phyloP scores from a whole-genome alignment of 1,284 basidiomycete genomes.

The Austropuccinia psidii region DNA sequence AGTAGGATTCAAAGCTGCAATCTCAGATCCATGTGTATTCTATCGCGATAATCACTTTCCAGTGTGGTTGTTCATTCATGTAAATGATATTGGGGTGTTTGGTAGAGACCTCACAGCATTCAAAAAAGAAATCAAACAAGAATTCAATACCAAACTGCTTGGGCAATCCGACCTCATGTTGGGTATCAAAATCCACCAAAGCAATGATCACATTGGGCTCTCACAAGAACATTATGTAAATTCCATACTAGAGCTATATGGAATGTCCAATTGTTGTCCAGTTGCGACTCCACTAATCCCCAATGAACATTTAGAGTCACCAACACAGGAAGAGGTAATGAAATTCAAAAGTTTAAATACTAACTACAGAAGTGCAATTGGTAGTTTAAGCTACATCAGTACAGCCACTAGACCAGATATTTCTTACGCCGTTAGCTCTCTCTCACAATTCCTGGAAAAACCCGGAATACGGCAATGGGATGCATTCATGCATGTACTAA shows the following conservation, averaged over 20 bases:
- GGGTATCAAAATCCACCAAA: conserved; percentile 14
- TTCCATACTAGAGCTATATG: not conserved
- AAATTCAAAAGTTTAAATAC: not conserved
- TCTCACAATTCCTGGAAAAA: conserved; percentile 30
- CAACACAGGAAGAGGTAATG: conserved; percentile 16
- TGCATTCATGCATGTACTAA: conserved; percentile 15
- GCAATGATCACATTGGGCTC: not conserved
- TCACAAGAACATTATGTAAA: conserved; percentile 18
- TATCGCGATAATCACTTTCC: too few species aligned
- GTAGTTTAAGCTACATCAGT: conserved; percentile 6
- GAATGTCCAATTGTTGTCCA: conserved; percentile 2
- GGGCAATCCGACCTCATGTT: conserved; percentile 7
- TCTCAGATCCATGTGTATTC: not conserved
- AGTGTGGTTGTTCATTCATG: not conserved
- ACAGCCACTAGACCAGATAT: conserved; percentile 32
- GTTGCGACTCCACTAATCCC: conserved; percentile 18
- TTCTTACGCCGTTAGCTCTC: conserved; percentile 6
- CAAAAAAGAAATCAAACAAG: too few species aligned
- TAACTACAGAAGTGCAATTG: conserved; percentile 21
- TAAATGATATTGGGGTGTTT: too few species aligned
- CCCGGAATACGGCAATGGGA: conserved; percentile 9
- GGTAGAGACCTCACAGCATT: too few species aligned
- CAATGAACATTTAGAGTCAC: conserved; percentile 5
- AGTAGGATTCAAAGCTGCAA: not conserved
- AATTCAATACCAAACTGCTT: conserved; percentile 30